Conservation (phyloP, 805 yeast species). For the Pichia sporocuriosa region DNA sequence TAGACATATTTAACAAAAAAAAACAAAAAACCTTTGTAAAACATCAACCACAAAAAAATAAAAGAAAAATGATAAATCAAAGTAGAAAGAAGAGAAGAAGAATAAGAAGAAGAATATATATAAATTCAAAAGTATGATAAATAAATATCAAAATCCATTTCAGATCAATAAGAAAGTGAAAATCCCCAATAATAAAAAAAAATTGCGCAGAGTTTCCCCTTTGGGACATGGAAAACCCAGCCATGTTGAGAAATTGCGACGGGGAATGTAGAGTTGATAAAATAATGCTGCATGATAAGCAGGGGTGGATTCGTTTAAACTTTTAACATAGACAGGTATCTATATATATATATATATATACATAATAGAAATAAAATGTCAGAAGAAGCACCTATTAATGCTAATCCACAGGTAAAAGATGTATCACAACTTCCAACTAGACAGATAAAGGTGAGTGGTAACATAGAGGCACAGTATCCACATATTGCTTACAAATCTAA, state of each 20-base stretch:
- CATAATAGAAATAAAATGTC: conserved; percentile 6
- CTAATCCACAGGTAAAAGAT: conserved; percentile 83
- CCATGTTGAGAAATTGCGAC: conserved; percentile 2
- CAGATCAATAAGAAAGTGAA: too few relatives aligned
- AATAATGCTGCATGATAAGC: too few relatives aligned
- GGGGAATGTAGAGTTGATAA: too few relatives aligned
- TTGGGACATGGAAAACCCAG: conserved; percentile 7
- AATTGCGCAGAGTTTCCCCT: not conserved
- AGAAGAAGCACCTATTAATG: conserved; percentile 65
- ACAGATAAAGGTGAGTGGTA: not conserved
- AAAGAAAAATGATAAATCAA: not conserved
- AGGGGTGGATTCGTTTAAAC: too few relatives aligned
- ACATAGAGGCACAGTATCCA: not conserved
- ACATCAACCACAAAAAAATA: not conserved
- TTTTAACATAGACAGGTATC: too few relatives aligned
- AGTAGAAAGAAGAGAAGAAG: too few relatives aligned
- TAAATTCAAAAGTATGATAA: too few relatives aligned
- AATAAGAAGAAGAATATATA: too few relatives aligned
- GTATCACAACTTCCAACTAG: conserved; percentile 72
- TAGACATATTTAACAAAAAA: conserved; percentile 21
- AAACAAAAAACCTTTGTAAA: not conserved
- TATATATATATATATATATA: too few relatives aligned
- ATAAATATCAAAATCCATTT: too few relatives aligned
- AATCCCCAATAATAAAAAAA: too few relatives aligned
- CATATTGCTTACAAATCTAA: not conserved